Evolutionary conservation across 148 eudicot genomes (phyloP).

Genomic region (Pharnaceum exiguum): DNA sequence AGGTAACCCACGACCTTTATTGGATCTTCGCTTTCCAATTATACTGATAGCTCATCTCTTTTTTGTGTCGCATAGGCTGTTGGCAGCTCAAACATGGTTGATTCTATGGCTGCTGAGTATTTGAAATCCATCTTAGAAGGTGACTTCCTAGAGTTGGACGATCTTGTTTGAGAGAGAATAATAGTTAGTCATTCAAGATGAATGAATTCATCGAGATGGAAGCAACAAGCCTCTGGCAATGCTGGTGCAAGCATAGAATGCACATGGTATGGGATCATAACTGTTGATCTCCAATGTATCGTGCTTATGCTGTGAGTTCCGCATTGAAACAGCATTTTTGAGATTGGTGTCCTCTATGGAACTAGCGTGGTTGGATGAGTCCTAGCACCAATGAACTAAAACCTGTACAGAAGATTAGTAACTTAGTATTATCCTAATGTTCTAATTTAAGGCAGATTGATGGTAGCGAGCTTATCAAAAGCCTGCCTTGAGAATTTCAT

Average conservation of each 20-base stretch:
- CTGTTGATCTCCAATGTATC: not conserved
- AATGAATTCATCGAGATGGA: not conserved
- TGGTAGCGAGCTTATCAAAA: not conserved
- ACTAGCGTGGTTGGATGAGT: not conserved
- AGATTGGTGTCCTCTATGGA: not conserved
- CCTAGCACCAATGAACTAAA: not conserved
- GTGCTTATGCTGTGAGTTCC: not conserved
- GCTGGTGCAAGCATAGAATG: too few relatives aligned
- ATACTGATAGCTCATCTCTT: conserved; percentile 27
- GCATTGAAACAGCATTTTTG: not conserved
- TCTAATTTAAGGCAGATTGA: conserved; percentile 1
- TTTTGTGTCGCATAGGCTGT: conserved; percentile 13
- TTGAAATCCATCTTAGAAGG: conserved; percentile 26
- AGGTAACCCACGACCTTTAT: too few relatives aligned
- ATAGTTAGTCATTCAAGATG: not conserved
- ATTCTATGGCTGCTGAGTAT: conserved; percentile 12
- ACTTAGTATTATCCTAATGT: not conserved
- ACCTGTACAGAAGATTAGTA: not conserved
- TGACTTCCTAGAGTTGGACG: conserved; percentile 44
- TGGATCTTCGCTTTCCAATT: not conserved
- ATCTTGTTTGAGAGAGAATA: conserved; percentile 22
- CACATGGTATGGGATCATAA: not conserved
- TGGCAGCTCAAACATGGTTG: conserved; percentile 5
- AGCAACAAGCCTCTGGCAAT: too few relatives aligned
- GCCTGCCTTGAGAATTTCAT: not conserved